Base-by-base conservation (phyloP, 108 stramenopile species). In the Pseudonitzschia multistriata region DNA sequence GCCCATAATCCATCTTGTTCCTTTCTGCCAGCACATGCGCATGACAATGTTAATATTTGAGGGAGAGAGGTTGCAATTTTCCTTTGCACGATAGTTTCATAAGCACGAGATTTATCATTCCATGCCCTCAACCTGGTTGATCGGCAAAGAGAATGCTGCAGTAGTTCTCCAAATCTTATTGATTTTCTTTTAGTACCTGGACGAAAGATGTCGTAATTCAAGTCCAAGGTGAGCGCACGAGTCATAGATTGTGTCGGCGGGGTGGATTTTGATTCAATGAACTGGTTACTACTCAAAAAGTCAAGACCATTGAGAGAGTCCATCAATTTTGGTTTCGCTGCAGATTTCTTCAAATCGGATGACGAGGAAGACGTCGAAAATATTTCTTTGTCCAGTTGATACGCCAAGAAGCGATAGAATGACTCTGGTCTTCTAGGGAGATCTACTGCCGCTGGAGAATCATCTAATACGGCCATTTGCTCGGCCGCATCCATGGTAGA, bases 41-140 rank as follows among this genome's bases (percentile, higher is more conserved):
- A 91, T 21, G 85, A 85, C 13, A 94, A 40, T 22, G 88, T 82
- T 50, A 91, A 61, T n/a, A 91, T 37, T 28, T 79, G 27, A 15
- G 93, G 93, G 22, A 94, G 67, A 28, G 80, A 85, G 1, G 78
- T 89, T 11, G 78, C 87, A 40, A 87, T 84, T 65, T 88, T 90
- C 52, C 89, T 74, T 73, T 94, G 93, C 24, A 90, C 76, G 28
- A 94, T 88, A n/a, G 90, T 79, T 67, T 94, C 93, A 75, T 88
- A 94, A 21, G 86, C 68, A 27, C 81, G 73, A 27, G 80, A 79
- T 31, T 67, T 80, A 3, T 80, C 72, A 47, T 81, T 84, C 87
- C 88, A 94, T 11, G 93, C 93, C 27, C 93, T 73, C 14, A 94
- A 80, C 24, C 88, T 79, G 3, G 88, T 83, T 70, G 88, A 88